These are phyloP conservation scores for Prototheca stagnorum DNA, from an alignment of 163 green algal genomes.

Conservation along the genomic window DNA sequence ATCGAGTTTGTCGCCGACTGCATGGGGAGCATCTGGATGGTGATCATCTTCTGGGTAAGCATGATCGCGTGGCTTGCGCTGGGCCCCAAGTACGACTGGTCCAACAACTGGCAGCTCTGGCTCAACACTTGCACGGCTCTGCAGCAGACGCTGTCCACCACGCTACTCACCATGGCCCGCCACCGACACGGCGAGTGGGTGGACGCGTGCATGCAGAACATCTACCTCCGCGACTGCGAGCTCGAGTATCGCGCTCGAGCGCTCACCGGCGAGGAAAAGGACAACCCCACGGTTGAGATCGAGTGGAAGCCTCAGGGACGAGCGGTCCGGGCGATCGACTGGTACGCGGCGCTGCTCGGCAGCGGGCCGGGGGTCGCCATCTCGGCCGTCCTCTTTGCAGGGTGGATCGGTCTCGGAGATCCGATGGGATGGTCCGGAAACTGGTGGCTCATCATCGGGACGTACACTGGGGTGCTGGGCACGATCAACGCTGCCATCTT, in stretches of 20 bases:
- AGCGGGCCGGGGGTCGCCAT: neutral
- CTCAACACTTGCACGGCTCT: constrained; percentile 10
- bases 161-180: constrained; percentile 5
- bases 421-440: constrained; percentile 1
- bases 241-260: constrained; percentile 5
- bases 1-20: constrained; percentile 1
- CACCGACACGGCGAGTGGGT: constrained; percentile 4
- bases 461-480: constrained; percentile 3
- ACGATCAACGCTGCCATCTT: constrained; percentile 11
- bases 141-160: constrained; percentile 7
- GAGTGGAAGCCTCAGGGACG: neutral
- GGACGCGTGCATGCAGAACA: constrained; percentile 5
- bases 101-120: constrained; percentile 13
- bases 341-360: constrained; percentile 7
- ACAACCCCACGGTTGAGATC: constrained; percentile 1
- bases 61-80: constrained; percentile 5
- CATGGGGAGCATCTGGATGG: constrained; percentile 10
- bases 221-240: constrained; percentile 5
- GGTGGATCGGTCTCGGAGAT: constrained; percentile 1
- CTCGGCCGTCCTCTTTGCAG: constrained; percentile 1
- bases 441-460: constrained; percentile 11
- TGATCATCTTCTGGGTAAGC: neutral
- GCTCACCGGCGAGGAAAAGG: neutral
- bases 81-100: constrained; percentile 3
- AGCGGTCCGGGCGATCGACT: constrained; percentile 5